Percentiles rank a stretch among this genome's conserved stretches.
Evolutionary conservation across 306 rosid species (phyloP).

Genomic region (Medicago lupulina): DNA sequence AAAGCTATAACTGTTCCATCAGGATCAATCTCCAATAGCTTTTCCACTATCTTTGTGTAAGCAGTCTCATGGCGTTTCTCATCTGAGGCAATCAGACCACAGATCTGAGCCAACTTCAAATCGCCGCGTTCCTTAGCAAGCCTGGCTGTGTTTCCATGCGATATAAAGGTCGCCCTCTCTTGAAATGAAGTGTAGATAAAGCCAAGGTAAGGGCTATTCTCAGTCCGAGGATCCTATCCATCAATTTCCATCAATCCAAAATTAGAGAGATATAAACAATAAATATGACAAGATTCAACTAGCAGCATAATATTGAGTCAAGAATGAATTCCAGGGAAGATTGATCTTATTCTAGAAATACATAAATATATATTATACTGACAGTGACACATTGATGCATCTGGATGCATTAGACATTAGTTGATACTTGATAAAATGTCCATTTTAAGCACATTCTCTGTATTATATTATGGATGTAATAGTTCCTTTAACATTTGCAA

Average conservation of each 20-base stretch:
- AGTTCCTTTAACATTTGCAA: background rate
- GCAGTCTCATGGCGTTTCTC: conserved; percentile 97
- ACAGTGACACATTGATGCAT: conserved; percentile 3
- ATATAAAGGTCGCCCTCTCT: conserved; percentile 91
- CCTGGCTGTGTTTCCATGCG: conserved; percentile 98
- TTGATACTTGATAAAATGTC: conserved; percentile 7
- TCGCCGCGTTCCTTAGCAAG: conserved; percentile 86
- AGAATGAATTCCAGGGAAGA: background rate
- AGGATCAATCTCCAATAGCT: conserved; percentile 87
- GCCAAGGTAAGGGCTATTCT: conserved; percentile 88
- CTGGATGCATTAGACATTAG: conserved; percentile 2
- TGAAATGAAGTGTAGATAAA: conserved; percentile 93
- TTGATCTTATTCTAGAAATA: conserved; percentile 13
- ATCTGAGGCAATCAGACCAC: conserved; percentile 86
- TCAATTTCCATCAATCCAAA: conserved; percentile 27
- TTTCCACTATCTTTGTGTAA: conserved; percentile 84
- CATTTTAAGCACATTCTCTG: conserved; percentile 12
- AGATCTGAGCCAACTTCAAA: conserved; percentile 83
- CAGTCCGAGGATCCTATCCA: conserved; percentile 83
- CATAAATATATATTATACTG: background rate
- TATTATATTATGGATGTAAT: conserved; percentile 19
- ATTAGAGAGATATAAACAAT: background rate
- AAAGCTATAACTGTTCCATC: conserved; percentile 75
- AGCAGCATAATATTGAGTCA: background rate
- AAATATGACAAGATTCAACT: conserved; percentile 10